phyloP scores from a whole-genome alignment of 176 grass and related monocot species.

The barley (Hordeum vulgare) region MorexV3_pseudomolecules_assembly NC_058522.1:554945149-554945648 shows the following conservation, averaged over 20 bases:
- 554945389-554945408: slow-evolving; percentile 42
- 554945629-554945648: slow-evolving; percentile 11
- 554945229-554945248: slow-evolving; percentile 52
- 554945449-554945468: slow-evolving; percentile 70
- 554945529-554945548: neutral
- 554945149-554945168: neutral
- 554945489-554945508: slow-evolving; percentile 60
- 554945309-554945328: neutral
- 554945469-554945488: slow-evolving; percentile 70
- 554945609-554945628: neutral
- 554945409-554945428: slow-evolving; percentile 45
- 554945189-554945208: slow-evolving; percentile 85
- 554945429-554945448: slow-evolving; percentile 40
- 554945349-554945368: neutral
- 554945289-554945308: neutral
- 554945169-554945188: slow-evolving; percentile 67
- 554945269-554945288: neutral
- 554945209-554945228: slow-evolving; percentile 81
- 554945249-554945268: neutral
- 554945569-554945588: slow-evolving; percentile 15
- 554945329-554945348: neutral
- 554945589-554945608: slow-evolving; percentile 3
- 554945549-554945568: neutral
- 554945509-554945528: slow-evolving; percentile 28
- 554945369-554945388: neutral